A percentile compares a stretch with the other conserved stretches of the same genome.
These are phyloP conservation scores for Aspergillus baeticus DNA, from an alignment of 495 filamentous ascomycete genomes.

Conservation along the genomic window DNA sequence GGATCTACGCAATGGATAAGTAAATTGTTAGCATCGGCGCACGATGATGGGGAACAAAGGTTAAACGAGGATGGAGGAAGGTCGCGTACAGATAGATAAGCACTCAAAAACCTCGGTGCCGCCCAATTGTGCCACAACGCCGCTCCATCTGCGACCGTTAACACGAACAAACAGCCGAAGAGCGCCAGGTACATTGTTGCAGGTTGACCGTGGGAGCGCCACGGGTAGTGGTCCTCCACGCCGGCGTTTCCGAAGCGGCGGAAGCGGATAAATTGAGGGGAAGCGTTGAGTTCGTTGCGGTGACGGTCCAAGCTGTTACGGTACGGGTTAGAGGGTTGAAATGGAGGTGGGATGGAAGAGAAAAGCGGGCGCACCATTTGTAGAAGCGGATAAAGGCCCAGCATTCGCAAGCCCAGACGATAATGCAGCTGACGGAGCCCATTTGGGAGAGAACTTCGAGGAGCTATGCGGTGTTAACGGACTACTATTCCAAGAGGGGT, in stretches of 20 bases:
- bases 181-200: conserved; percentile 37
- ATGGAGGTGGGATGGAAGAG: not conserved
- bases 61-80: too few relatives aligned
- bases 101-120: conserved; percentile 30
- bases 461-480: conserved; percentile 17
- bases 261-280: conserved; percentile 25
- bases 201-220: conserved; percentile 42
- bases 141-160: conserved; percentile 37
- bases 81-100: conserved; percentile 35
- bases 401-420: conserved; percentile 46
- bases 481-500: too few relatives aligned
- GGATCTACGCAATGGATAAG: conserved; percentile 14
- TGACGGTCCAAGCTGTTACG: conserved; percentile 18
- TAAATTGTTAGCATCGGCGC: too few relatives aligned
- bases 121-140: conserved; percentile 39
- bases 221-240: conserved; percentile 38
- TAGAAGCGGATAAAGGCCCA: conserved; percentile 45
- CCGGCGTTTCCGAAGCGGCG: conserved; percentile 27
- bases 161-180: conserved; percentile 34
- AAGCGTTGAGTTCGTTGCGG: conserved; percentile 18
- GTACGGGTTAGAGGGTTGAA: conserved; percentile 16
- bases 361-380: conserved; percentile 22
- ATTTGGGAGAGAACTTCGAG: conserved; percentile 36
- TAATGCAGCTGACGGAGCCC: conserved; percentile 36
- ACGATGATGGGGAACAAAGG: not conserved